Base-by-base conservation (phyloP, 1,284 basidiomycete species). In the Takashimella tepidaria region DNA sequence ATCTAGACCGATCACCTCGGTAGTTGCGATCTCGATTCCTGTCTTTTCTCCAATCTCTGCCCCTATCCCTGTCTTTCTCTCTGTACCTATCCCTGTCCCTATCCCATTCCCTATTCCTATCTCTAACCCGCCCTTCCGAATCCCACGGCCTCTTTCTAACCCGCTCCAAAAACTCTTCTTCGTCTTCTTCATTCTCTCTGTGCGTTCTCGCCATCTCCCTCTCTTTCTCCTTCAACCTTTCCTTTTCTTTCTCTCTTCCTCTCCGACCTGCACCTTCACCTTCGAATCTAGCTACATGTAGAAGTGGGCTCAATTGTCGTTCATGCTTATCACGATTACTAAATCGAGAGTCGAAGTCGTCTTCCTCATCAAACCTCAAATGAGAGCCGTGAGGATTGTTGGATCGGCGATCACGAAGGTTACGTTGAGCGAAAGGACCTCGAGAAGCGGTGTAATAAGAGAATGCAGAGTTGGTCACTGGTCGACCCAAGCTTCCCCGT, bases 391-490 rank as follows among this genome's bases (percentile, higher is more conserved):
- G 27, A 20, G 45, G 22, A 21, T 37, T 8, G 31, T 16, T 16
- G 16, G 10, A 8, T 8, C 16, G 16, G 19, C 49, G 49, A 25
- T 22, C n/a, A 19, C 25, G 27, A 25, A n/a, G 20, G 46, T 57
- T 77, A 72, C 59, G 12, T n/a, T 84, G 81, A 43, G 77, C 82
- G 73, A 89, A 93, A 4, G 91, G 91, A 0, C 91, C 89, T 0
- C 81, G 79, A 47, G 80, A 78, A 10, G 83, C 79, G 65, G 88
- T 87, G 64, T 83, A 79, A 22, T 76, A 72, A 58, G 87, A 83
- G 72, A 93, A 95, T 1, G 89, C 89, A 3, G 87, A 89, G 13
- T 81, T 79, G 59, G 86, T 83, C 40, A 73, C 69, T 0, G 84
- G 80, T 40, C 76, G 68, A 55, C 82, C 82, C 23, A 74, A 70